A percentile compares a stretch with the other conserved stretches of the same genome.
These are phyloP conservation scores for Leersia perrieri DNA, from an alignment of 176 grass and related monocot genomes.

Conservation along the genomic window DNA sequence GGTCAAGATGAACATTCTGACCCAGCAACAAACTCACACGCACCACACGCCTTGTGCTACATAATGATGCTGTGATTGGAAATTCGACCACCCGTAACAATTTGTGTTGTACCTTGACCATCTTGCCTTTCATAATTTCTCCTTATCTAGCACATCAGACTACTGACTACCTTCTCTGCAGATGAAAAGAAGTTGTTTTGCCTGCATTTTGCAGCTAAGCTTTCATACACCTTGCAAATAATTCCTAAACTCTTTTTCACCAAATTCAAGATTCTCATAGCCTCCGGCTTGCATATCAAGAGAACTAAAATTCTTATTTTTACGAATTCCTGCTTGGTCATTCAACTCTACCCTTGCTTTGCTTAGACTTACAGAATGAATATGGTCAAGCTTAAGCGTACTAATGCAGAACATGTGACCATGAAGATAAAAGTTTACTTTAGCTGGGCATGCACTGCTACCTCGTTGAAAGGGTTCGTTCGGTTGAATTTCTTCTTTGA, in stretches of 20 bases:
- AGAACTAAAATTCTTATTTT: constrained; percentile 2
- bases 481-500: constrained; percentile 1
- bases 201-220: background rate
- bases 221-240: too few species aligned
- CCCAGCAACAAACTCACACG: too few species aligned
- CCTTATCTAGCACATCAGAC: too few species aligned
- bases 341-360: constrained; percentile 5
- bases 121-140: too few species aligned
- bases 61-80: background rate
- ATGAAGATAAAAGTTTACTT: background rate
- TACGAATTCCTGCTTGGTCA: background rate
- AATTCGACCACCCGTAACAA: background rate
- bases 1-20: too few species aligned
- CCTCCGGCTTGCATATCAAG: background rate
- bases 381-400: background rate
- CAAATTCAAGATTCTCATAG: too few species aligned
- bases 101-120: too few species aligned
- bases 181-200: background rate
- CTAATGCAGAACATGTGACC: background rate
- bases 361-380: background rate
- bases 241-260: too few species aligned
- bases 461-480: background rate
- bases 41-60: background rate
- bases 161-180: background rate
- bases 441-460: background rate